phyloP scores from a whole-genome alignment of 2,329 filamentous ascomycete genomes.

The Capronia coronata region DNA sequence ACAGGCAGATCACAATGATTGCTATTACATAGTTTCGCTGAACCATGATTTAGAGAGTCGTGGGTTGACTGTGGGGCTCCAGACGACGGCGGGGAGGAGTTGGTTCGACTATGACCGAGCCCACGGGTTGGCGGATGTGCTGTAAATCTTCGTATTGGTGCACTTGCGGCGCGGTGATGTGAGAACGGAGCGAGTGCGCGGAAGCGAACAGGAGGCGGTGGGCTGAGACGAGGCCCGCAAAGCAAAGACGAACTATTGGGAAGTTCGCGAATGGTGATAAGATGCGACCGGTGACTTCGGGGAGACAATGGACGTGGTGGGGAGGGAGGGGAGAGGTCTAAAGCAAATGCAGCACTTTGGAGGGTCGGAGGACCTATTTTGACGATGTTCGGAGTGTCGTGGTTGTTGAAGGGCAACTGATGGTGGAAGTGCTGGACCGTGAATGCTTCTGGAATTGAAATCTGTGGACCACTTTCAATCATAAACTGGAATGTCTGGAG shows the following conservation, averaged over 20 bases:
- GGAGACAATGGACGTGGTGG: constrained; percentile 14
- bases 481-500: constrained; percentile 6
- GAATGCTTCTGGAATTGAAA: constrained; percentile 3
- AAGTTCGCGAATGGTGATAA: constrained; percentile 21
- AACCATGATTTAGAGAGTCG: constrained; percentile 35
- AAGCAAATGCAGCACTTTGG: constrained; percentile 18
- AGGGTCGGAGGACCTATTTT: constrained; percentile 22
- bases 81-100: constrained; percentile 2
- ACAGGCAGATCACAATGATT: constrained; percentile 46
- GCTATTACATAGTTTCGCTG: constrained; percentile 45
- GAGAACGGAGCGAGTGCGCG: constrained; percentile 8
- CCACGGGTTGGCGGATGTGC: not conserved
- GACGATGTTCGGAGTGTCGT: constrained; percentile 3
- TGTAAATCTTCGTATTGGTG: not conserved
- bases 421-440: not conserved
- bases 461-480: not conserved
- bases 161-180: constrained; percentile 12
- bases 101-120: constrained; percentile 3
- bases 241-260: constrained; percentile 24
- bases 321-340: constrained; percentile 6
- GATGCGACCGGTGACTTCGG: constrained; percentile 21
- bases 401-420: not conserved
- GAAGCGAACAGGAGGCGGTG: constrained; percentile 26
- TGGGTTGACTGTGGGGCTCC: not conserved
- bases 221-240: constrained; percentile 25